Percentiles rank a stretch among this genome's conserved stretches.
These are phyloP conservation scores for Aciculosporium take DNA, from an alignment of 2,329 filamentous ascomycete species.

Conservation along the genomic window DNA sequence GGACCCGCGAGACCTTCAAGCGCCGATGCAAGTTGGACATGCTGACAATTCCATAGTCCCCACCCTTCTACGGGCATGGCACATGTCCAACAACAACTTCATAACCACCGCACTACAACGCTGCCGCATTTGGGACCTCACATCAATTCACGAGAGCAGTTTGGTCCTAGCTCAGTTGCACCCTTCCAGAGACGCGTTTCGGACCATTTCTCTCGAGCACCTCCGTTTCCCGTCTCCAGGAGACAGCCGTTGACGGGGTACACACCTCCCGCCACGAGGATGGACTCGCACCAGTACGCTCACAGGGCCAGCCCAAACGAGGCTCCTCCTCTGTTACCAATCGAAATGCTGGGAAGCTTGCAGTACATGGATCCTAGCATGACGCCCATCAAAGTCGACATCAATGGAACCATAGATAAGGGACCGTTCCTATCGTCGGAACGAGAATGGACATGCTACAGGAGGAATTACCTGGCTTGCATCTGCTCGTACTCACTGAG, in stretches of 20 bases:
- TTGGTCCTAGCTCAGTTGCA: slow-evolving; percentile 32
- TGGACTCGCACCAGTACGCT: slow-evolving; percentile 31
- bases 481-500: slow-evolving; percentile 62
- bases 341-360: slow-evolving; percentile 44
- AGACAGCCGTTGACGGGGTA: slow-evolving; percentile 34
- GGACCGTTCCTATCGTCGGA: slow-evolving; percentile 67
- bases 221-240: slow-evolving; percentile 33
- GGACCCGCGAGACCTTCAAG: not conserved
- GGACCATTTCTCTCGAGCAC: slow-evolving; percentile 37
- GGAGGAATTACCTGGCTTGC: slow-evolving; percentile 82
- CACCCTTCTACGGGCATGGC: slow-evolving; percentile 41
- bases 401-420: slow-evolving; percentile 73
- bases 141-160: slow-evolving; percentile 38
- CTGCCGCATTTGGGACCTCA: slow-evolving; percentile 36
- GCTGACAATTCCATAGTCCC: slow-evolving; percentile 22
- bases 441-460: slow-evolving; percentile 81
- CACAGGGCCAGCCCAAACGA: slow-evolving; percentile 17
- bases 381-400: slow-evolving; percentile 51
- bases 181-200: slow-evolving; percentile 31
- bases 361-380: slow-evolving; percentile 37
- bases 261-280: slow-evolving; percentile 30
- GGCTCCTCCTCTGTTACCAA: slow-evolving; percentile 38
- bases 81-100: slow-evolving; percentile 31
- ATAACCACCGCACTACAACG: slow-evolving; percentile 28
- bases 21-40: slow-evolving; percentile 6